Evolutionary conservation across 2,329 filamentous ascomycete species (phyloP), one percentile per base, ranked within the genome.

Genomic region (Hansfordia pulvinata): DNA sequence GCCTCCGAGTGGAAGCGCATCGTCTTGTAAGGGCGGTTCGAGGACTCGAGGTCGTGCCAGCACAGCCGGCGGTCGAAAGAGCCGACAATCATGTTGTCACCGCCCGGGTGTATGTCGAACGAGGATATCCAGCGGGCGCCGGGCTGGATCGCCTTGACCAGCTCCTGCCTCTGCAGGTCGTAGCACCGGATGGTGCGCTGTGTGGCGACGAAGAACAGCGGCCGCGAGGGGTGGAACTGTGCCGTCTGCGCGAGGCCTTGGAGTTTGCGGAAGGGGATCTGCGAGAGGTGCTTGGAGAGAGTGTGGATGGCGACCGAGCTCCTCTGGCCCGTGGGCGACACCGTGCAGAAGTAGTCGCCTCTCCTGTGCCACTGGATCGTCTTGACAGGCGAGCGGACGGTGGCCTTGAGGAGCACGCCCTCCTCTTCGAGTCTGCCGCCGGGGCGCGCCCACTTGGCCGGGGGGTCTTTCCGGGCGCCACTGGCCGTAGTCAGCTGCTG

Each of bases 21-120:
- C 2, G 88, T 96, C 64, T 94, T 94, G 64, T 93, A 96, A 0
- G 90, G 90, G 26, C 83, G 74, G 35, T 70, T 76, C 1, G 83
- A 90, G 19, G 98, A 71, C 40, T 98, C 90, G 28, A 96, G 67
- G 55, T 98, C 90, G 57, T 96, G 90, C 90, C 90, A 98, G 17
- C 98, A 65, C 3, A 98, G 64, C 24, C 88, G 76, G 38, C 86
- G 76, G 56, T 98, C 90, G 56, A 96, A 98, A 1, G 85, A 90
- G 23, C 86, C 85, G 8, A 94, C 83, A 32, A 96, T 82, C 29
- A 98, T 56, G 47, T 98, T 94, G 56, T 93, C 86, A 23, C 90
- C 90, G 11, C 81, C 81, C 1, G 86, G 78, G 53, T 98, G 92
- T 23, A 98, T 71, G 43, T 93, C 86, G 41, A 98, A 88, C 10